phyloP scores from a whole-genome alignment of 75 land plant genomes.

The Cunninghamia lanceolata region DNA sequence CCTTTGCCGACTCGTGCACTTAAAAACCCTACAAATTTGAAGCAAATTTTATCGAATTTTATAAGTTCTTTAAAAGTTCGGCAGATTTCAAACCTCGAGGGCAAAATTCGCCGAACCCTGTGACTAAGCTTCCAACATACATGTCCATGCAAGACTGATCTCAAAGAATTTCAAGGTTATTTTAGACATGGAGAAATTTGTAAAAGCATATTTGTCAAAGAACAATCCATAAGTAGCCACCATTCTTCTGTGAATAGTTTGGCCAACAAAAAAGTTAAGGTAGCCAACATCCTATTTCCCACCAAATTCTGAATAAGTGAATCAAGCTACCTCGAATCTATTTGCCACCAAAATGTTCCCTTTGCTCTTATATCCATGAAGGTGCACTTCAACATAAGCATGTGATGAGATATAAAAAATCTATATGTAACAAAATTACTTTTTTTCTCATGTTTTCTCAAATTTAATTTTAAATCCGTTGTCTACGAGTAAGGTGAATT shows the following conservation, averaged over 20 bases:
- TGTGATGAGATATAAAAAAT: not conserved
- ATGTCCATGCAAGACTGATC: too few species aligned
- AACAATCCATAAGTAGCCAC: not conserved
- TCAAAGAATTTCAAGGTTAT: not conserved
- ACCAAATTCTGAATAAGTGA: not conserved
- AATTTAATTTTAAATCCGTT: not conserved
- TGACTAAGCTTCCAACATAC: not conserved
- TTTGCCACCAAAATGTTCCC: not conserved
- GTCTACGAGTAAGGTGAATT: not conserved
- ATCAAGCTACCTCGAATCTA: not conserved
- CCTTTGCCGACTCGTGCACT: too few species aligned
- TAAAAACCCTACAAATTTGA: too few species aligned
- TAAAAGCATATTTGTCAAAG: not conserved
- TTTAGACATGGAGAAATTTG: not conserved
- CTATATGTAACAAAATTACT: too few species aligned
- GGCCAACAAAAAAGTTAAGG: not conserved
- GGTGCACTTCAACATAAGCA: not conserved
- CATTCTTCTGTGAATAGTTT: not conserved
- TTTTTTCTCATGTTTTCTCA: too few species aligned
- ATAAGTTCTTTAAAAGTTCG: too few species aligned
- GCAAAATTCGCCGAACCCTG: too few species aligned
- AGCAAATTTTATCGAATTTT: too few species aligned
- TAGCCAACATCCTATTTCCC: not conserved
- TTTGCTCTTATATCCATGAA: not conserved
- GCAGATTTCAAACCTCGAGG: too few species aligned